Evolutionary conservation across 2,329 filamentous ascomycete genomes (phyloP).

Genomic region (Pleurostoma richardsiae): DNA sequence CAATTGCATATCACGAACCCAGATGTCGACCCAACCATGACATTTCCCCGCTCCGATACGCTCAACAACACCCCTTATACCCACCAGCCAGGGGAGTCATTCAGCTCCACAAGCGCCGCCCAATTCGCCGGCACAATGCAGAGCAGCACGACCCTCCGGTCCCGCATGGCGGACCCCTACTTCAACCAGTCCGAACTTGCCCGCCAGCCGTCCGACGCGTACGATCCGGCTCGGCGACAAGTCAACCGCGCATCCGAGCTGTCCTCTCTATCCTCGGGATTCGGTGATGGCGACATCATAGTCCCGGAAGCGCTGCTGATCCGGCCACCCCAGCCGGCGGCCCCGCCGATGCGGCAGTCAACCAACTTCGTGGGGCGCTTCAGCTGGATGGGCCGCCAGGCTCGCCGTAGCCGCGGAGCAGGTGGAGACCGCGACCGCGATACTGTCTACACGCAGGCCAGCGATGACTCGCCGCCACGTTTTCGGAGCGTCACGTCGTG

Average conservation of each 20-base stretch:
- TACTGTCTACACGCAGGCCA: constrained; percentile 47
- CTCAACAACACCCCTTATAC: constrained; percentile 9
- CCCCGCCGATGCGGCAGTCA: constrained; percentile 9
- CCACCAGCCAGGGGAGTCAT: constrained; percentile 17
- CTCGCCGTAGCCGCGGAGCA: neutral
- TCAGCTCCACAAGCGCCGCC: constrained; percentile 18
- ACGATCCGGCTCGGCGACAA: constrained; percentile 25
- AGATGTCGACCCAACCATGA: constrained; percentile 10
- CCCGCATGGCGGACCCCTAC: constrained; percentile 28
- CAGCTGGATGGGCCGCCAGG: constrained; percentile 27
- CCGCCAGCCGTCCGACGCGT: constrained; percentile 28
- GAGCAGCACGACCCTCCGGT: constrained; percentile 21
- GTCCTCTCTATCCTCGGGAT: constrained; percentile 60
- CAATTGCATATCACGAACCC: too few species aligned
- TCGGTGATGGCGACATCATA: constrained; percentile 57
- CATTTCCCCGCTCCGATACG: constrained; percentile 3
- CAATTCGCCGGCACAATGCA: constrained; percentile 13
- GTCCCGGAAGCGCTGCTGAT: constrained; percentile 24
- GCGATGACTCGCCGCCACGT: constrained; percentile 47
- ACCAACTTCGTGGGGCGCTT: constrained; percentile 18
- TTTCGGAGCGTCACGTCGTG: constrained; percentile 58
- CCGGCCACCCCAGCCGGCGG: constrained; percentile 8
- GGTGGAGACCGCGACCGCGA: constrained; percentile 29
- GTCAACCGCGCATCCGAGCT: constrained; percentile 41
- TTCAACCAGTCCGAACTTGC: constrained; percentile 32